Evolutionary conservation across 2,329 filamentous ascomycete species (phyloP), one percentile per base, ranked within the genome.

Genomic region (Leptosphaerulina australis): DNA sequence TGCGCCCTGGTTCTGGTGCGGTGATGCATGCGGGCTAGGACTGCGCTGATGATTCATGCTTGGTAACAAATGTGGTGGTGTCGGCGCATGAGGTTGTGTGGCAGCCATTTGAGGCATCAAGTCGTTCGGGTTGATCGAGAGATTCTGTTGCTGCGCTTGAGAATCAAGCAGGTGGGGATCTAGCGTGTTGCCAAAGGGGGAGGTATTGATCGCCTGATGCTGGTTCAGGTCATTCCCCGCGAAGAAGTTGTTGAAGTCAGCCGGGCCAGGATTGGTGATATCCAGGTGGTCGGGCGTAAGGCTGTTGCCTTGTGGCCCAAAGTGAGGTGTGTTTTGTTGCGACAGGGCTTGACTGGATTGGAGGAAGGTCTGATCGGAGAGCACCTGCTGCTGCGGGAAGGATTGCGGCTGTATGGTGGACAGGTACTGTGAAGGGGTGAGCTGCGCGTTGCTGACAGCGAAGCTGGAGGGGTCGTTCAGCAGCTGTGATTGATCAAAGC

Each of bases 121-220:
- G 55, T 75, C 74, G 30, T 73, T 71, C 29, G 75, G 76, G 56
- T 79, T 74, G 58, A 80, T 66, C 10, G 74, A 74, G 44, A 76
- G 69, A 47, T 73, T 74, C 57, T 74, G 71, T 33, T 45, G 71
- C 40, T 62, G 60, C 48, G 69, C 59, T 63, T 74, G 73, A 43
- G 74, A 64, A 49, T 76, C 74, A 31, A 77, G 64, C 51, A 73
- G 63, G 46, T 72, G 69, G 22, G 75, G 68, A 56, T 79, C 75
- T 58, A 82, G 79, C 14, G 68, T 69, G 56, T 48, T 64, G 53
- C 56, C 63, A 50, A 82, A 77, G 55, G 89, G 88, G 17, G 86
- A 81, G 10, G 83, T 74, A 63, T 83, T 83, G 64, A 86, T 69
- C 11, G 73, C 84, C 64, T 84, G 82, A 55, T 84, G 81, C 55